phyloP scores from a whole-genome alignment of 352 stramenopile genomes.

The Phytophthora nicotianae region DNA sequence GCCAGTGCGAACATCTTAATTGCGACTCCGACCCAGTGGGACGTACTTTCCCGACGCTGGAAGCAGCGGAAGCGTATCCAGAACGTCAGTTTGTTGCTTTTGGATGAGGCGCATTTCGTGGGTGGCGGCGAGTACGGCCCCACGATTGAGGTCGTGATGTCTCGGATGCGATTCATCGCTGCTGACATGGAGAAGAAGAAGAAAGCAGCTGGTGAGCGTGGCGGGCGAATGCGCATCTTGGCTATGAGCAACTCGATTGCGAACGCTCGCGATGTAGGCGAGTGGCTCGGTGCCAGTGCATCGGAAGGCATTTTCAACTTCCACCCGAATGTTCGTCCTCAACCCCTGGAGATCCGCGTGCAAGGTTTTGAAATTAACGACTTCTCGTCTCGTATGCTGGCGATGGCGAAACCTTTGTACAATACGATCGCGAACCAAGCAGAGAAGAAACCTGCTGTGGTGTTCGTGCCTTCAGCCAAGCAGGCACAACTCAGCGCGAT shows the following conservation, averaged over 20 bases:
- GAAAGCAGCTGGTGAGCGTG: constrained; percentile 38
- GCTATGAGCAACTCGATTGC: constrained; percentile 96
- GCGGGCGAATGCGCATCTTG: constrained; percentile 90
- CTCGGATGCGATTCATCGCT: constrained; percentile 97
- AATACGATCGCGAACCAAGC: constrained; percentile 92
- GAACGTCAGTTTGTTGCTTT: constrained; percentile 93
- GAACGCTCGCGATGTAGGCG: constrained; percentile 97
- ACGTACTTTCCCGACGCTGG: constrained; percentile 96
- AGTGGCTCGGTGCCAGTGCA: constrained; percentile 96
- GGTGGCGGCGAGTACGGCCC: constrained; percentile 87
- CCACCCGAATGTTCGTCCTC: constrained; percentile 92
- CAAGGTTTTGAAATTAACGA: constrained; percentile 98
- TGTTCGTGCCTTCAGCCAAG: constrained; percentile 98
- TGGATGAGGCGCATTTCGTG: constrained; percentile 98
- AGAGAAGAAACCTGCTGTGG: constrained; percentile 89
- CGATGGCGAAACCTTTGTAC: constrained; percentile 99
- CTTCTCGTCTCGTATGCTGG: constrained; percentile 96
- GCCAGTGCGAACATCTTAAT: constrained; percentile 93
- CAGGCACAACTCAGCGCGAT: constrained; percentile 99
- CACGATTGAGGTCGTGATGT: constrained; percentile 98
- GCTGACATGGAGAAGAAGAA: constrained; percentile 86
- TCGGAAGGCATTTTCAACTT: constrained; percentile 83
- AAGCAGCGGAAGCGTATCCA: constrained; percentile 97
- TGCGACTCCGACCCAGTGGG: constrained; percentile 94
- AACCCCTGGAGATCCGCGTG: constrained; percentile 97